Evolutionary conservation across 2,329 filamentous ascomycete species (phyloP), one percentile per base, ranked within the genome.

Genomic region (Penicillium palitans): DNA sequence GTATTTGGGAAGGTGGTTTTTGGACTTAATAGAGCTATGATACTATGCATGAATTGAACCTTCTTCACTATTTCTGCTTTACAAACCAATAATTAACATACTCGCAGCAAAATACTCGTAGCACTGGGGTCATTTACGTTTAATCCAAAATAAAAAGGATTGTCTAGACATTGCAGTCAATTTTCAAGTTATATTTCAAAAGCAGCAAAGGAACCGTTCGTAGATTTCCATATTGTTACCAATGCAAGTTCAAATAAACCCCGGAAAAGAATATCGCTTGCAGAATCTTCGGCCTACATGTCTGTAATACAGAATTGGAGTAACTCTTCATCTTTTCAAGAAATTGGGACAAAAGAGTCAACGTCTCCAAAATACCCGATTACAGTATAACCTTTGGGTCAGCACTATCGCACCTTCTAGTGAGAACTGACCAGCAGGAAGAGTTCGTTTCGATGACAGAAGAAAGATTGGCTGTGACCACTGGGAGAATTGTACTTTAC

Each of bases 31-130:
- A 21, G 13, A 41, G 33, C 24, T 17, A n/a, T 19, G 33, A n/a
- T 3, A 24, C 35, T 27, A 17, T 44, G 10, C 24, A 37, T 27
- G 5, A 48, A 35, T 48, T 24, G 8, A n/a, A 35, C n/a, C 4
- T 47, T 21, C 24, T 17, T 44, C 21, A 3, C 6, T 70, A 64
- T 50, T 70, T 64, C 54, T 73, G 69, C 48, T 68, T 72, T 4
- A 84, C 80, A 64, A 84, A 84, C 81, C 41, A 7, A 27, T 7
- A 15, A 27, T 27, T 8, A 44, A 27, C 19, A 5, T 19, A 41
- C 10, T 10, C 39, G 2, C 5, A 21, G 39, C 9, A 15, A n/a
- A n/a, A 5, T 19, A 41, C 10, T 10, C 39, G 2, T 6, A 21
- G 39, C 9, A 15, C 39, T 41, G 2, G 5, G 19, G 6, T 15